Conservation (phyloP, 495 filamentous ascomycete species). For the Choiromyces venosus region DNA sequence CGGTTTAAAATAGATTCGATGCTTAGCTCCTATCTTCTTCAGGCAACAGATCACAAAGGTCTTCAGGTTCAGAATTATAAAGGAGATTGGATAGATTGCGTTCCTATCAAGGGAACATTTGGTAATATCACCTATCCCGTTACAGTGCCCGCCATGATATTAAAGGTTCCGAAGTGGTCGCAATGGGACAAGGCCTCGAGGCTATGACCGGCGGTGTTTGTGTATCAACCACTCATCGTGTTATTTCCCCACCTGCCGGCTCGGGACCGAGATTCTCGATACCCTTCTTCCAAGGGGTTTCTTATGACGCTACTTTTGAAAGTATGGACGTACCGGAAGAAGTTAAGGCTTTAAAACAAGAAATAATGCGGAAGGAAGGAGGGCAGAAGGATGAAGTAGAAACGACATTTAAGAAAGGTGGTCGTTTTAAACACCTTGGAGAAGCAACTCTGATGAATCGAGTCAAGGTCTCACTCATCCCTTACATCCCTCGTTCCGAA, state of each 20-base stretch:
- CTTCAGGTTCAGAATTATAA: constrained; percentile 83
- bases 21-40: constrained; percentile 79
- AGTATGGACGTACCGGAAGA: constrained; percentile 63
- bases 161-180: constrained; percentile 56
- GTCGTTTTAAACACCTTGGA: constrained; percentile 59
- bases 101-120: constrained; percentile 57
- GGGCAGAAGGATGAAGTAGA: constrained; percentile 61
- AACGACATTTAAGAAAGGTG: constrained; percentile 68
- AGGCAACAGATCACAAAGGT: constrained; percentile 70
- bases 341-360: constrained; percentile 54
- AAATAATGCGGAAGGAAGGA: constrained; percentile 51
- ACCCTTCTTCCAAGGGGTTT: constrained; percentile 90
- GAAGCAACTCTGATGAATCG: constrained; percentile 81
- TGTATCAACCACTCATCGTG: constrained; percentile 77
- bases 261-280: constrained; percentile 72
- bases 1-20: constrained; percentile 58
- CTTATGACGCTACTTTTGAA: constrained; percentile 73
- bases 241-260: constrained; percentile 60
- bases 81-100: constrained; percentile 75
- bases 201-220: constrained; percentile 86
- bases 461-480: constrained; percentile 55
- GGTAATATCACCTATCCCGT: not conserved
- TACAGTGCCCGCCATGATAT: not conserved
- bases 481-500: not conserved
- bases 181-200: constrained; percentile 88